A percentile compares a stretch with the other conserved stretches of the same genome.
Evolutionary conservation across 148 eudicot species (phyloP).

Genomic region (Tetragonia tetragonoides): DNA sequence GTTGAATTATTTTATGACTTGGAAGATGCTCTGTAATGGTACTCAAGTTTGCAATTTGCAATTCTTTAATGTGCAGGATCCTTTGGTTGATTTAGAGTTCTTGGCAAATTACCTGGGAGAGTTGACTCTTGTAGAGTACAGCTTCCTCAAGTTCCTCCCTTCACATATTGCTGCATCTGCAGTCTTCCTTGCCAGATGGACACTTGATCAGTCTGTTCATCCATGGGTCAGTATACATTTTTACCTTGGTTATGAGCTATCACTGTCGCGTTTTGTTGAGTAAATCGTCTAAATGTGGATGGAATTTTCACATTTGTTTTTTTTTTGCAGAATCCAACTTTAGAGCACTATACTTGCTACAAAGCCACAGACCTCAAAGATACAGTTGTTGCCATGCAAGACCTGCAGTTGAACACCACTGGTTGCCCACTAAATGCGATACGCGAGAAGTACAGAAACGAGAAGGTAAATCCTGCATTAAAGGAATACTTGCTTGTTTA

Average conservation of each 20-base stretch:
- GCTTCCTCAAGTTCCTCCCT: constrained; percentile 71
- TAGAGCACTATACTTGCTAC: constrained; percentile 75
- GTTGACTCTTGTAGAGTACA: constrained; percentile 72
- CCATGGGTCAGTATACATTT: constrained; percentile 60
- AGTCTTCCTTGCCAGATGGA: constrained; percentile 86
- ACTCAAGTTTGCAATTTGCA: neutral
- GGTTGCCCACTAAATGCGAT: constrained; percentile 51
- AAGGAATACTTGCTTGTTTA: neutral
- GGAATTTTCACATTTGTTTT: constrained; percentile 17
- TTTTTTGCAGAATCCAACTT: constrained; percentile 67
- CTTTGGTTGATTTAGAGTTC: constrained; percentile 62
- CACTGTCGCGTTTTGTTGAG: neutral
- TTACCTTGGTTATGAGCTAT: neutral
- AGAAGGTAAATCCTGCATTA: constrained; percentile 50
- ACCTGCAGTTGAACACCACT: constrained; percentile 53
- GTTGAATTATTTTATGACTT: neutral
- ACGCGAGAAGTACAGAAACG: constrained; percentile 72
- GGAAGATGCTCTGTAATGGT: neutral
- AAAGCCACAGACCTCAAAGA: constrained; percentile 48
- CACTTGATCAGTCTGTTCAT: constrained; percentile 63
- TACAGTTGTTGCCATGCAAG: constrained; percentile 57
- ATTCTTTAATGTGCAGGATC: constrained; percentile 39
- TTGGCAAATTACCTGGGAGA: constrained; percentile 89
- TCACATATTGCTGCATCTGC: constrained; percentile 88
- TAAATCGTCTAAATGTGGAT: neutral